Evolutionary conservation across 2,329 filamentous ascomycete species (phyloP).

Genomic region (Exophiala dermatitidis): DNA sequence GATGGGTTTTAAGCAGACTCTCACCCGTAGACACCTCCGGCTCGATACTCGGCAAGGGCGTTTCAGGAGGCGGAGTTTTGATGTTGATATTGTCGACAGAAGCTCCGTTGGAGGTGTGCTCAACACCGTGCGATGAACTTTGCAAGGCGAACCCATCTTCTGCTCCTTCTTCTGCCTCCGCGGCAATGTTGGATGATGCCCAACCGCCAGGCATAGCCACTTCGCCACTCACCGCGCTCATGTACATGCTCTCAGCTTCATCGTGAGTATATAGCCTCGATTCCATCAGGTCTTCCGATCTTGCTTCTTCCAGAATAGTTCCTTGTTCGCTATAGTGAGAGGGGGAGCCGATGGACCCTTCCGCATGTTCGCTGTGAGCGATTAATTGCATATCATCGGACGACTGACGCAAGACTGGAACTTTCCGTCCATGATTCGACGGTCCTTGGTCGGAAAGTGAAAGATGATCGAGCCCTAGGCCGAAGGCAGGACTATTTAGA

Average conservation of each 20-base stretch:
- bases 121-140: no score
- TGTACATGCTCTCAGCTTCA: constrained; percentile 47
- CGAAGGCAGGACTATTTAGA: constrained; percentile 13
- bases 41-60: constrained; percentile 1
- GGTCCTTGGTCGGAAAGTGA: constrained; percentile 13
- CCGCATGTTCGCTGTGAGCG: constrained; percentile 13
- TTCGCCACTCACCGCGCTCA: constrained; percentile 48
- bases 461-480: constrained; percentile 12
- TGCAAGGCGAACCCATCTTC: no score
- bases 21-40: constrained; percentile 10
- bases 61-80: not conserved
- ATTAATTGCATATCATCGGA: constrained; percentile 4
- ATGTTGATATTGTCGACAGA: not conserved
- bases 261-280: constrained; percentile 44
- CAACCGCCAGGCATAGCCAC: constrained; percentile 20
- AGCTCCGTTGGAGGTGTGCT: not conserved
- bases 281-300: constrained; percentile 36
- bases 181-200: constrained; percentile 7
- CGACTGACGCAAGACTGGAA: constrained; percentile 2
- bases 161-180: not conserved
- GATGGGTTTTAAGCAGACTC: constrained; percentile 13
- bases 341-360: constrained; percentile 1
- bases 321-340: not conserved
- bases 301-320: not conserved
- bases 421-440: constrained; percentile 4